Conservation (phyloP, 768 basidiomycete species). For the Russula dissimulans region DNA sequence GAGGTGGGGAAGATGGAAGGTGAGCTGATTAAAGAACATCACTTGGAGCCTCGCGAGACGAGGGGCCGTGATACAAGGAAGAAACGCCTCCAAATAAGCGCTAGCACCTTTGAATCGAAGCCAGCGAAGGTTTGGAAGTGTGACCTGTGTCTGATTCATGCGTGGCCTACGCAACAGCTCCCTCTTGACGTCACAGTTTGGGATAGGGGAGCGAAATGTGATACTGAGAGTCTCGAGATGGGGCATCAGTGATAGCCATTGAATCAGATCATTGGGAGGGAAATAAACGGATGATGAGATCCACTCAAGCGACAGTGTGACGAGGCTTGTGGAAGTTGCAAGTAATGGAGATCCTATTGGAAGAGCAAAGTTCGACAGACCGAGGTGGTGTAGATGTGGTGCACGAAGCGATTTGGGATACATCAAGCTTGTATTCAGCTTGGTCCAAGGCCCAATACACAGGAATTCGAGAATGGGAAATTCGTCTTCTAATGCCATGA, state of each 20-base stretch:
- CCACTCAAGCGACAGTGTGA: neutral
- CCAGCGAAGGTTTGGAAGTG: neutral
- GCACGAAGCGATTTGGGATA: neutral
- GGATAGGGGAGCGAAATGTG: neutral
- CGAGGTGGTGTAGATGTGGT: neutral
- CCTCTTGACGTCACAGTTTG: neutral
- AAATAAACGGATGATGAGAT: neutral
- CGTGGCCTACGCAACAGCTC: neutral
- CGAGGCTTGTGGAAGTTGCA: neutral
- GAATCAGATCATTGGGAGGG: neutral
- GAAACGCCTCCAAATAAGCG: neutral
- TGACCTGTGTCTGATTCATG: neutral
- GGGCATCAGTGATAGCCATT: neutral
- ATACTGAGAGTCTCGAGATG: neutral
- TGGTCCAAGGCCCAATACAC: neutral
- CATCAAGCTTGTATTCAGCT: neutral
- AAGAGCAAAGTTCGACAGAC: neutral
- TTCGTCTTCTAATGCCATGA: neutral
- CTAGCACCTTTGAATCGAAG: neutral
- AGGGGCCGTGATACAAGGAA: neutral
- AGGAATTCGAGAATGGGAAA: neutral
- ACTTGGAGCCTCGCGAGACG: neutral
- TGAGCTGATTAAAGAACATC: neutral
- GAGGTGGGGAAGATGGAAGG: neutral
- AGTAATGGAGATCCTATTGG: neutral